Evolutionary conservation across 1,139 yeast species (phyloP), one percentile per base, ranked within the genome.

Genomic region (Casaregolazyma suthepensis): DNA sequence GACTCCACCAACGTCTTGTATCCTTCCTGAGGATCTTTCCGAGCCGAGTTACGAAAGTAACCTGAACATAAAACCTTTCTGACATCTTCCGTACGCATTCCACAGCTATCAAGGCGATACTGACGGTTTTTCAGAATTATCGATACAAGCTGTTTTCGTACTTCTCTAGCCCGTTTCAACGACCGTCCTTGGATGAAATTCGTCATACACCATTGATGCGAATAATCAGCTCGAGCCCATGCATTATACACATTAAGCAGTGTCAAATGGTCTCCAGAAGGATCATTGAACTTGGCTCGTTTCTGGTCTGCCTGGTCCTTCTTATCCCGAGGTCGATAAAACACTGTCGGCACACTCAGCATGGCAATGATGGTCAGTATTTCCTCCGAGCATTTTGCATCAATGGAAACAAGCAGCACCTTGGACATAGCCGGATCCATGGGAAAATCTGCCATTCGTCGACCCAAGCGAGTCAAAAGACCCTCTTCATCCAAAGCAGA

Each of bases 401-500:
- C 86, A 5, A 84, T 83, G 0, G 96, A 86, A 22, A 82, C 77
- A 50, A 93, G 78, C 51, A 94, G 71, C 0, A 95, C 85, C 63
- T 88, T 88, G 1, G 98, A 86, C 57, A 94, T 72, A 5, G 88
- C 81, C 0, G 99, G 99, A 56, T 89, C 96, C 90, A 93, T 89
- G 0, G 99, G 99, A 66, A 91, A 90, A 54, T 86, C 87, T 0
- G 97, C 89, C 95, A 94, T 87, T 60, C 81, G 78, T 50, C 82
- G 73, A 0, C 99, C 99, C 31, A 87, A 71, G 2, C 73, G 66
- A 0, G 98, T 93, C 55, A 94, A 70, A 45, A 75, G 68, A 0
- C 98, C 97, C 19, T 81, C 80, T 42, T 83, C 86, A 65, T 90
- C 95, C 46, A 94, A 72, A 0, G 98, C 97, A 26, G 85, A 83